Base-by-base conservation (phyloP, 169 alveolate species). In the Plasmodium cynomolgi region DNA sequence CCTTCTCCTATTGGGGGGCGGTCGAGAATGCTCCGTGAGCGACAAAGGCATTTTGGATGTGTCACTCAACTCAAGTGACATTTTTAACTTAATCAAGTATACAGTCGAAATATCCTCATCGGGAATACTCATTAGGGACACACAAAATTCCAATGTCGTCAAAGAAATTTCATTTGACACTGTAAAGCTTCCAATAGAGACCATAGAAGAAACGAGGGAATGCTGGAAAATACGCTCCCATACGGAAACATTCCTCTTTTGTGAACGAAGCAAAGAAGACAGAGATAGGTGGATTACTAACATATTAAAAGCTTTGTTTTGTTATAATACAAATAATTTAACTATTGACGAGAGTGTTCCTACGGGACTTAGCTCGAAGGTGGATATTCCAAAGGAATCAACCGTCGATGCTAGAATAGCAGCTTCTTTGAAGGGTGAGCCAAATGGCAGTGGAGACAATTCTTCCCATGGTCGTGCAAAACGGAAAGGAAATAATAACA, bases 151-250 rank as follows among this genome's bases (percentile, higher is more conserved):
- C 26, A 86, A 86, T 34, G 86, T 86, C 41, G 56, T 86, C 8
- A 86, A 86, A 58, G 88, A 75, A 23, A 33, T 86, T 13, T 20
- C 88, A 86, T 86, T 54, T 86, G 58, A 77, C 9, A 17, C 29
- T 44, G 71, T 86, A 77, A 86, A 86, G 81, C 75, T 86, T 39
- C 93, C 93, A 86, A 86, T 86, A 54, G 86, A 77, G 44, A 86
- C 93, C 17, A 86, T 86, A 56, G 93, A 86, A 79, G 93, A 86
- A 86, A 86, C 93, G 44, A 77, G 93, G 71, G 93, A 86, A 50
- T 86, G 93, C 34, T 86, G 93, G 93, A 54, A 80, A n/a, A 56
- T 86, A 62, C 79, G 81, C 79, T 56, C n/a, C 17, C 81, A 34
- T 37, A 77, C 37, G n/a, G 93, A 86, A 58, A 86, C 79, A 79